Evolutionary conservation across 371 early-diverging fungal genomes (phyloP).

Genomic region (Apophysomyces variabilis): DNA sequence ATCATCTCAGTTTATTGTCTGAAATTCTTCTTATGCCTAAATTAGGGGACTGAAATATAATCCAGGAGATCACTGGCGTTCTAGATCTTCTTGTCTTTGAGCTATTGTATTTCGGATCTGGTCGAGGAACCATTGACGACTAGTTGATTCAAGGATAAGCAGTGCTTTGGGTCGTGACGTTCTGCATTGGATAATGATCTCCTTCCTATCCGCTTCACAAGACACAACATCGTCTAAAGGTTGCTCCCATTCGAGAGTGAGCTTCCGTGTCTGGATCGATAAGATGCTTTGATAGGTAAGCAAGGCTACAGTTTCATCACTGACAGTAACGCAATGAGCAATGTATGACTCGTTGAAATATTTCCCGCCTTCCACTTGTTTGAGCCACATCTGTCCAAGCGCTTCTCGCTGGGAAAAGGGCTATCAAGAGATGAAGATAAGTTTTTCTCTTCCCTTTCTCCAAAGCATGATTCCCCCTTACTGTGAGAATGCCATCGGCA

Average conservation of each 20-base stretch:
- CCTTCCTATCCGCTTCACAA: conserved; percentile 14
- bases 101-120: conserved; percentile 11
- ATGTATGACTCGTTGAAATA: conserved; percentile 87
- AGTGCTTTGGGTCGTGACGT: not conserved
- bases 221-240: conserved; percentile 25
- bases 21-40: not conserved
- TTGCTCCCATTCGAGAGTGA: conserved; percentile 64
- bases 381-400: conserved; percentile 90
- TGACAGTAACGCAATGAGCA: conserved; percentile 65
- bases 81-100: conserved; percentile 16
- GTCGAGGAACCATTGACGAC: conserved; percentile 13
- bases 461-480: conserved; percentile 27
- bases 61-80: conserved; percentile 9
- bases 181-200: conserved; percentile 23
- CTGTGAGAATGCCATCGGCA: conserved; percentile 77
- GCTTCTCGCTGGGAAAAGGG: conserved; percentile 85
- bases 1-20: too few species aligned
- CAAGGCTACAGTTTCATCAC: conserved; percentile 68
- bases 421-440: conserved; percentile 27
- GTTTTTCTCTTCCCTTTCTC: not conserved
- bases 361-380: conserved; percentile 79
- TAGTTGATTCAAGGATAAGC: not conserved
- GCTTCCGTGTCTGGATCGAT: conserved; percentile 58
- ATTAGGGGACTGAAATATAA: too few species aligned
- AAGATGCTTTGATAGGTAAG: conserved; percentile 69